Percentiles rank a stretch among this genome's conserved stretches.
These are phyloP conservation scores for Mortierella sp. DNA, from an alignment of 371 early-diverging fungal species.

Conservation along the genomic window DNA sequence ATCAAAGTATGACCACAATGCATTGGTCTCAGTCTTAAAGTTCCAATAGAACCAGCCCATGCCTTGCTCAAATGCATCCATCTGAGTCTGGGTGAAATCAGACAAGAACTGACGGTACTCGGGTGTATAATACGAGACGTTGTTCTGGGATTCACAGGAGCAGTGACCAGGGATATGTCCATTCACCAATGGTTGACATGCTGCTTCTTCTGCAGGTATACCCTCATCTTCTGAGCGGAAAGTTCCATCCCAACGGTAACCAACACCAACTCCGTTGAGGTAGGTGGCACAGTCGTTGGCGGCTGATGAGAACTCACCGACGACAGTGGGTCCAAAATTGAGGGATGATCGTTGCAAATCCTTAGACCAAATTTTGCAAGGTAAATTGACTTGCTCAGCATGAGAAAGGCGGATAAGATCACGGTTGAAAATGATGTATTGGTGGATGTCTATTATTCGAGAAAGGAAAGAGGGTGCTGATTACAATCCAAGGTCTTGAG, in stretches of 20 bases:
- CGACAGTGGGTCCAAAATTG: constrained; percentile 68
- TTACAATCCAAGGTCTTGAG: not conserved
- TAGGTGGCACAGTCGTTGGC: constrained; percentile 82
- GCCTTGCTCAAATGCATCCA: constrained; percentile 66
- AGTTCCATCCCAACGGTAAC: constrained; percentile 78
- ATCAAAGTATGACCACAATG: constrained; percentile 80
- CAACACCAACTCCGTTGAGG: constrained; percentile 76
- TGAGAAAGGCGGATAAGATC: constrained; percentile 62
- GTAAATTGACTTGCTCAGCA: constrained; percentile 58
- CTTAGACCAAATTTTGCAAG: constrained; percentile 61
- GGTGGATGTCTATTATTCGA: constrained; percentile 58
- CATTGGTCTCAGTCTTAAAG: constrained; percentile 80
- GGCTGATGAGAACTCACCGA: constrained; percentile 81
- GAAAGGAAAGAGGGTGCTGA: not conserved
- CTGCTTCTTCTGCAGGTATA: constrained; percentile 36
- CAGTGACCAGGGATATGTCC: constrained; percentile 47
- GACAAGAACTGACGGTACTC: constrained; percentile 57
- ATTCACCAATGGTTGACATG: constrained; percentile 26
- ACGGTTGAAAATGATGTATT: constrained; percentile 65
- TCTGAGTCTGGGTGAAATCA: constrained; percentile 63
- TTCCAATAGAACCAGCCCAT: constrained; percentile 88
- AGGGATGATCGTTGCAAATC: constrained; percentile 41
- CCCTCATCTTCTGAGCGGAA: constrained; percentile 31
- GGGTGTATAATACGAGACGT: constrained; percentile 45
- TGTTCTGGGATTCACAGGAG: constrained; percentile 64